Base-by-base conservation (phyloP, 106 monocot species). In the Allium cepa region DNA sequence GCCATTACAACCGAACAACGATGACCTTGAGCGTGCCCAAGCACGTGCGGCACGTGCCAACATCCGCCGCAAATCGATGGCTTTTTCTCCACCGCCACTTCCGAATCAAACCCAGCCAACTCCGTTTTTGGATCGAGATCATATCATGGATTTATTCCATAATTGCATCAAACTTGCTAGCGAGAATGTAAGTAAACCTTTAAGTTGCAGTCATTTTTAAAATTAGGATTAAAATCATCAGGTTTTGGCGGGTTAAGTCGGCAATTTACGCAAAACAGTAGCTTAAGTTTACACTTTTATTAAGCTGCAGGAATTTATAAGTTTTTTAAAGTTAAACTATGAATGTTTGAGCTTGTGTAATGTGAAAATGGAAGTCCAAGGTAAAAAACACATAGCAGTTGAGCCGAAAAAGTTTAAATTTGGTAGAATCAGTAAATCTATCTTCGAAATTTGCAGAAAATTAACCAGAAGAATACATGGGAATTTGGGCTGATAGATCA, bases 391-490 rank as follows among this genome's bases (percentile, higher is more conserved):
- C 22, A 22, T 36, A 36, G 36, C 36, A 36, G 36, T 36, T 36
- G 36, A 36, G 36, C 36, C 36, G 36, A 36, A 36, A 36, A 36
- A 36, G 5, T 4, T 36, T 36, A 1, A 4, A 36, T 36, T 36
- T 36, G 36, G 36, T 36, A 4, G 36, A 36, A 36, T 36, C 36
- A 4, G 5, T 36, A 36, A 36, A 36, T 36, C 36, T 36, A 22
- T 1, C 22, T 22, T 74, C n/a, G 14, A 56, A 47, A 5, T 63
- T 47, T 71, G 74, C 84, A 99, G 99, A 99, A 99, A 75, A 99
- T 99, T 26, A 99, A 93, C 81, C 93, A 93, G 85, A 99, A 90
- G 81, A 99, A 99, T 74, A 99, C 93, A 17, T 99, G 99, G 99
- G 99, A 93, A 56, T 77, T 99, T 57, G 71, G 85, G n/a, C 79